These are phyloP conservation scores for Linum trigynum DNA, from an alignment of 345 rosid genomes.

Conservation along the genomic window DNA sequence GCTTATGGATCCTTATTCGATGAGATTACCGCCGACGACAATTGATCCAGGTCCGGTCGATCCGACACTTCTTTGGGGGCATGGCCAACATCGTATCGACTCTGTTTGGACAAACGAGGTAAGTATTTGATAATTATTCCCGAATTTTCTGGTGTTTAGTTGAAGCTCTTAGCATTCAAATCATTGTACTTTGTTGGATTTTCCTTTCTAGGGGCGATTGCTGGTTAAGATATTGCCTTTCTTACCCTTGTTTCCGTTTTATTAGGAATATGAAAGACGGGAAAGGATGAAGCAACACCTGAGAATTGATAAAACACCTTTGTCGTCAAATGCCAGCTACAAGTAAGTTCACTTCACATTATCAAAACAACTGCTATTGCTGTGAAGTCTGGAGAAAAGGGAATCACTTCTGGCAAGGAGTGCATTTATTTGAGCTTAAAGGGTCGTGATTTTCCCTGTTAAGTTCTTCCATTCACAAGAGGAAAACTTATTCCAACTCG, in stretches of 20 bases:
- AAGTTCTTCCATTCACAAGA: no score
- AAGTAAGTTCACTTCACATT: conserved; percentile 35
- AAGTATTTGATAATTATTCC: no score
- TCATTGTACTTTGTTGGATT: background rate
- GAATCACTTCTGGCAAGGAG: background rate
- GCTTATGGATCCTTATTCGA: no score
- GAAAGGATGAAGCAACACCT: conserved; percentile 66
- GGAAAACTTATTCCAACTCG: no score
- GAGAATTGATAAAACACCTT: conserved; percentile 46
- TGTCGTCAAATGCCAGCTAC: conserved; percentile 57
- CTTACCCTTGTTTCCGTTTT: background rate
- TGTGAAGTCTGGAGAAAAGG: no score
- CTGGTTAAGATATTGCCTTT: background rate
- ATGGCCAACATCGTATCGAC: no score
- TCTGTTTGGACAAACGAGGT: no score
- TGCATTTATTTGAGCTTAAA: background rate
- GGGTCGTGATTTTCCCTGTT: background rate
- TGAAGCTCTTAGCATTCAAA: background rate
- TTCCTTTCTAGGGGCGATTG: no score
- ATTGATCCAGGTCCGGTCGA: no score
- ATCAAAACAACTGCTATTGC: background rate
- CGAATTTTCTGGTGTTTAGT: no score
- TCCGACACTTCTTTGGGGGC: no score
- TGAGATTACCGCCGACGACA: no score
- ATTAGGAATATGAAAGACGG: conserved; percentile 70